Evolutionary conservation across 331 rosid genomes (phyloP).

Genomic region (Quercus phellos): DNA sequence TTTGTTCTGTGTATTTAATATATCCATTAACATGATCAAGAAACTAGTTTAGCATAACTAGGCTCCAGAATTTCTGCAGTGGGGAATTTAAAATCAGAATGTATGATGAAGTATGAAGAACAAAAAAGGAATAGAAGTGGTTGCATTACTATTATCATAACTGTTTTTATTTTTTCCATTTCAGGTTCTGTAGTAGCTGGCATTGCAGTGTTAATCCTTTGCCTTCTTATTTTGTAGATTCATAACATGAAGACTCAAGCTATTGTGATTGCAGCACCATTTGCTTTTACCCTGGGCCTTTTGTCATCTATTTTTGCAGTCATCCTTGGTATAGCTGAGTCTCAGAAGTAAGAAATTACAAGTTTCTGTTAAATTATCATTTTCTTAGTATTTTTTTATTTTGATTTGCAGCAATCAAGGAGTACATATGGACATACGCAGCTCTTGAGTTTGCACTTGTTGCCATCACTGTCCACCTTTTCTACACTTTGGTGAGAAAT

Average conservation of each 20-base stretch:
- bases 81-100: no score
- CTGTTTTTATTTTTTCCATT: not conserved
- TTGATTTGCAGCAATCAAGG: constrained; percentile 73
- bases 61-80: no score
- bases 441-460: constrained; percentile 96
- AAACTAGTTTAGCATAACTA: no score
- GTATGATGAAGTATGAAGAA: no score
- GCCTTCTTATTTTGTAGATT: constrained; percentile 44
- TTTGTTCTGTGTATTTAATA: no score
- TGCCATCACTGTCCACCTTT: constrained; percentile 68
- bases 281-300: constrained; percentile 81
- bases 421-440: constrained; percentile 92
- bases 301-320: constrained; percentile 73
- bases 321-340: constrained; percentile 54
- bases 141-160: not conserved
- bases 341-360: constrained; percentile 7
- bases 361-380: not conserved
- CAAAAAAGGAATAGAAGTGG: not conserved
- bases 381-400: constrained; percentile 15
- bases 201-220: not conserved
- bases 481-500: constrained; percentile 64
- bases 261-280: constrained; percentile 75
- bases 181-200: constrained; percentile 2
- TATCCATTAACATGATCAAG: no score
- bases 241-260: constrained; percentile 79